Evolutionary conservation across 2,329 filamentous ascomycete genomes (phyloP).

Genomic region (Botrytis pseudocinerea): DNA sequence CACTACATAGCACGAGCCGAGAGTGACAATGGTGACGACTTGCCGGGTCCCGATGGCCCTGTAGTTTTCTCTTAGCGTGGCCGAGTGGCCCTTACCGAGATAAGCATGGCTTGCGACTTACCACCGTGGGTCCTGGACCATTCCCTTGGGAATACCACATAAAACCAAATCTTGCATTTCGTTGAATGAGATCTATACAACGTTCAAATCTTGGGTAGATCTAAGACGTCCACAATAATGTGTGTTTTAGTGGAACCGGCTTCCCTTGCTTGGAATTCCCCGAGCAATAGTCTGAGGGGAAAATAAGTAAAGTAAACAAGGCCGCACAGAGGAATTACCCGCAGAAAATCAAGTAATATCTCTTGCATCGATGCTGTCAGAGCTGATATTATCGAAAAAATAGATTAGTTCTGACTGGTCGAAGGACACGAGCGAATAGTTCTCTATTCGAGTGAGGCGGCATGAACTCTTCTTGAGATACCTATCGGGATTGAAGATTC

Average conservation of each 20-base stretch:
- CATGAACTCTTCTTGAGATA: conserved; percentile 13
- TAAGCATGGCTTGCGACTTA: conserved; percentile 15
- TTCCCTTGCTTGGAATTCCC: conserved; percentile 20
- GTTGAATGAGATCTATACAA: conserved; percentile 19
- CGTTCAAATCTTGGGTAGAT: conserved; percentile 11
- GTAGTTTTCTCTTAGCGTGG: conserved; percentile 9
- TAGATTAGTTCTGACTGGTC: conserved; percentile 22
- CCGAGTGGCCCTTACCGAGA: conserved; percentile 12
- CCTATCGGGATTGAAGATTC: conserved; percentile 16
- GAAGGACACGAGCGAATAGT: conserved; percentile 15
- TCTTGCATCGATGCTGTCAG: conserved; percentile 14
- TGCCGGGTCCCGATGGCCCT: conserved; percentile 15
- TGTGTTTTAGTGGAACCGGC: conserved; percentile 14
- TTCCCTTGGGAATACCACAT: conserved; percentile 9
- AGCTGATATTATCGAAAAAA: conserved; percentile 23
- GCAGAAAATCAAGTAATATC: conserved; percentile 16
- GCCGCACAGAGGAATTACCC: conserved; percentile 16
- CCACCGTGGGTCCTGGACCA: conserved; percentile 5
- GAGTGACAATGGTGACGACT: conserved; percentile 14
- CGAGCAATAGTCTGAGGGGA: conserved; percentile 10
- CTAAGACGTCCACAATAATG: conserved; percentile 20
- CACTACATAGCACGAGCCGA: conserved; percentile 3
- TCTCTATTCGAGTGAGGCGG: conserved; percentile 1
- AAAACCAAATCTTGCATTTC: conserved; percentile 15
- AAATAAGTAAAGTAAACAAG: conserved; percentile 16